phyloP scores from a whole-genome alignment of 2,329 filamentous ascomycete species.

The Ophiostoma piceae region DNA sequence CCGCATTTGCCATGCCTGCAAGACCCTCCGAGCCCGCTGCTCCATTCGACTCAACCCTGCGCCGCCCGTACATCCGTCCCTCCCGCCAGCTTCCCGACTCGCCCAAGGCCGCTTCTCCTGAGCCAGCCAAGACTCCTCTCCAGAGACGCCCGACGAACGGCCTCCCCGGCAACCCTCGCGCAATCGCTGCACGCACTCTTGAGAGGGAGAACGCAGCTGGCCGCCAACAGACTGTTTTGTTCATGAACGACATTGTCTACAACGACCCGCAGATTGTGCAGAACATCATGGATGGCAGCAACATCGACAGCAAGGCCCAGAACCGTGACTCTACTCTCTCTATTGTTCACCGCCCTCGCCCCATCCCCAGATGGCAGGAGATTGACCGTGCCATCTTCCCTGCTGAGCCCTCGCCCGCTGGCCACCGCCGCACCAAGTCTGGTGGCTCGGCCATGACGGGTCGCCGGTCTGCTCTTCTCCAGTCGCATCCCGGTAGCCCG shows the following conservation, averaged over 20 bases:
- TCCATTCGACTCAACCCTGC: constrained; percentile 1
- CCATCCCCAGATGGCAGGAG: constrained; percentile 47
- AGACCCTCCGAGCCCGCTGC: neutral
- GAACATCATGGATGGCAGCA: constrained; percentile 44
- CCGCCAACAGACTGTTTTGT: constrained; percentile 48
- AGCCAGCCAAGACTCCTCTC: constrained; percentile 38
- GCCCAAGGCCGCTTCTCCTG: constrained; percentile 32
- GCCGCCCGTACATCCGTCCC: constrained; percentile 31
- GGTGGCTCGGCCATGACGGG: constrained; percentile 40
- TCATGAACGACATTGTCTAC: constrained; percentile 53
- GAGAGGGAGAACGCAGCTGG: constrained; percentile 30
- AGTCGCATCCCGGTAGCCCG: constrained; percentile 42
- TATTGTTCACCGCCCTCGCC: constrained; percentile 51
- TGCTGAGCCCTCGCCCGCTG: constrained; percentile 39
- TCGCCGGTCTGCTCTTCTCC: constrained; percentile 43
- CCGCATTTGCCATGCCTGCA: neutral
- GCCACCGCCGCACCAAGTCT: constrained; percentile 48
- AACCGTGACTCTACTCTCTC: constrained; percentile 32
- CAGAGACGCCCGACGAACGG: constrained; percentile 44
- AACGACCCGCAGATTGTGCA: constrained; percentile 47
- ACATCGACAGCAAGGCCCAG: constrained; percentile 28
- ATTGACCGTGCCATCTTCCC: constrained; percentile 46
- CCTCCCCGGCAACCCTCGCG: constrained; percentile 45
- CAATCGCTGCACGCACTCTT: constrained; percentile 34
- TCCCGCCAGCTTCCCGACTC: constrained; percentile 32